phyloP scores from a whole-genome alignment of 2,329 filamentous ascomycete genomes.

The Cladosporium austrohemisphaericum region DNA sequence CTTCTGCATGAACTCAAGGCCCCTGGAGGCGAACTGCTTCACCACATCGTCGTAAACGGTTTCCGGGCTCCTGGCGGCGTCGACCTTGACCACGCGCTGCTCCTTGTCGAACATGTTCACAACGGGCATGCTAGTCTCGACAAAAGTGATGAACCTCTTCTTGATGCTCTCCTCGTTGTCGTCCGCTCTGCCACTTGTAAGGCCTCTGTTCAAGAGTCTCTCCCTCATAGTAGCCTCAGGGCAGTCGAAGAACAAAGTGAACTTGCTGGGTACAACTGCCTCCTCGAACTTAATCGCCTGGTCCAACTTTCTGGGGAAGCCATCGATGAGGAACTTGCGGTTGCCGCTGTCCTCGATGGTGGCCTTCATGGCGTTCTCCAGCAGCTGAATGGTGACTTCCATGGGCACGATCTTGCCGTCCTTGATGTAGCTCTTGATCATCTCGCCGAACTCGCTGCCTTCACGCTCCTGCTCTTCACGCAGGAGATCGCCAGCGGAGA shows the following conservation, averaged over 20 bases:
- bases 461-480: conserved; percentile 87
- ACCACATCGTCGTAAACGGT: conserved; percentile 58
- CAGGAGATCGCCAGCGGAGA: conserved; percentile 88
- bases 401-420: conserved; percentile 97
- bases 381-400: conserved; percentile 90
- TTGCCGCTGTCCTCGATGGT: conserved; percentile 57
- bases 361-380: conserved; percentile 87
- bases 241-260: conserved; percentile 93
- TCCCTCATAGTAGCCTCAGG: conserved; percentile 83
- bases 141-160: conserved; percentile 91
- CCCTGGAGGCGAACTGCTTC: conserved; percentile 44
- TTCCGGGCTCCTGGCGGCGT: conserved; percentile 65
- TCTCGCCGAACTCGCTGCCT: conserved; percentile 81
- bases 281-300: conserved; percentile 93
- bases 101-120: conserved; percentile 77
- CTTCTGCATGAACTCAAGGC: conserved; percentile 28
- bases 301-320: conserved; percentile 96
- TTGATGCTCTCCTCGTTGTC: conserved; percentile 94
- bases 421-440: conserved; percentile 91
- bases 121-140: conserved; percentile 97
- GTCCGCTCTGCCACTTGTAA: conserved; percentile 86
- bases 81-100: conserved; percentile 74
- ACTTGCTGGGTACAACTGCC: conserved; percentile 74
- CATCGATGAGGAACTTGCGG: conserved; percentile 71
- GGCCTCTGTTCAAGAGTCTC: conserved; percentile 79